Evolutionary conservation across 371 early-diverging fungal genomes (phyloP), one percentile per base, ranked within the genome.

Genomic region (Apophysomyces variabilis): DNA sequence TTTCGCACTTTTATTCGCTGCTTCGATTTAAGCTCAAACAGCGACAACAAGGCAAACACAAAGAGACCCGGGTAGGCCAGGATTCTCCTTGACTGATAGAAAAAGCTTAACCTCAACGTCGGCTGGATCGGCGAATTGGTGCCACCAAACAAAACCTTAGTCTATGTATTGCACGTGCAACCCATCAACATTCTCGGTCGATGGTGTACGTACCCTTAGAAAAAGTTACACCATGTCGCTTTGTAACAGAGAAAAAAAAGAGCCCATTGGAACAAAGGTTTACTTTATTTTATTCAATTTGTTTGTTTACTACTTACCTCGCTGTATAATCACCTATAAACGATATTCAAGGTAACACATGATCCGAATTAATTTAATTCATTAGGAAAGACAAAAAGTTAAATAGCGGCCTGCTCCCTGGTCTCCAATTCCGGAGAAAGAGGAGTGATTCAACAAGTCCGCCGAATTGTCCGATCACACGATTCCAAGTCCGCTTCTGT

Each of bases 81-180:
- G 9, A 50, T 18, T 50, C 21, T 50, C 41, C 3, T 18, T 21
- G 21, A 50, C 54, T 50, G 16, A n/a, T 7, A 50, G 18, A 18
- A 18, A 47, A 47, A 50, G 21, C 54, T 50, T 50, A 50, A 50
- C 54, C n/a, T 18, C 21, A 18, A n/a, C 21, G 21, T 50, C 54
- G 54, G 54, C 54, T 50, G 54, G 54, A 50, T 50, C 54, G 54
- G 54, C 54, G 54, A 50, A 50, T 50, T 50, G 21, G 54, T 50
- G 54, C 54, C 54, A 50, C 54, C 54, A 50, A 50, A 50, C 8
- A 41, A 50, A 50, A 16, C n/a, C 21, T 50, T 50, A 50, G 21
- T 50, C n/a, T 18, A 50, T 21, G 18, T 8, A 9, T 50, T 50
- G 54, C 54, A 50, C 54, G 54, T 50, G 54, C 54, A 50, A 50